Evolutionary conservation across 768 basidiomycete genomes (phyloP).

Genomic region (Daedaleopsis nitida): DNA sequence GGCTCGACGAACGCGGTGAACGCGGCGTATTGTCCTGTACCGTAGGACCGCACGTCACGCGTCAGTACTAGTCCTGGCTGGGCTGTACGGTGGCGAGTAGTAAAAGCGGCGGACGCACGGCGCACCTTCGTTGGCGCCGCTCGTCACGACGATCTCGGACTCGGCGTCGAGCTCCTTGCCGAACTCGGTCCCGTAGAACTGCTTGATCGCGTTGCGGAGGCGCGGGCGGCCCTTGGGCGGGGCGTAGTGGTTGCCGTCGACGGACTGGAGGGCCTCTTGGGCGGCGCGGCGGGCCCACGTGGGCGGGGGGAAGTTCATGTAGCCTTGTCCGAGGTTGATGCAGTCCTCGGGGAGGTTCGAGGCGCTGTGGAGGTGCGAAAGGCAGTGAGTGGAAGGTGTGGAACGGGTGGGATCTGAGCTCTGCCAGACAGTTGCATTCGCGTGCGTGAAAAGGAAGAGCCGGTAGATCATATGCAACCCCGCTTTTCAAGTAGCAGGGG

Average conservation of each 20-base stretch:
- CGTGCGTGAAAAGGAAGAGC: too few relatives aligned
- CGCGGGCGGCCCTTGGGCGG: constrained; percentile 89
- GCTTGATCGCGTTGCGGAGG: constrained; percentile 69
- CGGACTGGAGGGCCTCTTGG: constrained; percentile 58
- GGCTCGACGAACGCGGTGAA: constrained; percentile 88
- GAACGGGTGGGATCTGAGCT: too few relatives aligned
- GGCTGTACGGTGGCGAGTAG: too few relatives aligned
- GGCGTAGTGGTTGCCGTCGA: constrained; percentile 82
- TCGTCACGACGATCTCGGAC: constrained; percentile 87
- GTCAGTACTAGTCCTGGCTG: too few relatives aligned
- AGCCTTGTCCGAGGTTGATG: constrained; percentile 87
- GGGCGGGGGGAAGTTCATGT: constrained; percentile 90
- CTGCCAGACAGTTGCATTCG: too few relatives aligned
- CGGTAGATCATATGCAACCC: too few relatives aligned
- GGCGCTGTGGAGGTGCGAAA: constrained; percentile 64
- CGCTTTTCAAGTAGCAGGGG: too few relatives aligned
- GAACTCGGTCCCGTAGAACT: constrained; percentile 71
- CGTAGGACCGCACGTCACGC: too few relatives aligned
- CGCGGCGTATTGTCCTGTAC: constrained; percentile 85
- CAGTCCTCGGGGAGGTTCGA: constrained; percentile 86
- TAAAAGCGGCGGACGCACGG: too few relatives aligned
- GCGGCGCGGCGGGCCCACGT: constrained; percentile 76
- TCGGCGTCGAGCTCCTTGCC: constrained; percentile 76
- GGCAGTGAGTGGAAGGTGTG: too few relatives aligned
- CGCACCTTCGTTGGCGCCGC: constrained; percentile 93